phyloP scores from a whole-genome alignment of 768 basidiomycete genomes.

The Agaricus bisporus region DNA sequence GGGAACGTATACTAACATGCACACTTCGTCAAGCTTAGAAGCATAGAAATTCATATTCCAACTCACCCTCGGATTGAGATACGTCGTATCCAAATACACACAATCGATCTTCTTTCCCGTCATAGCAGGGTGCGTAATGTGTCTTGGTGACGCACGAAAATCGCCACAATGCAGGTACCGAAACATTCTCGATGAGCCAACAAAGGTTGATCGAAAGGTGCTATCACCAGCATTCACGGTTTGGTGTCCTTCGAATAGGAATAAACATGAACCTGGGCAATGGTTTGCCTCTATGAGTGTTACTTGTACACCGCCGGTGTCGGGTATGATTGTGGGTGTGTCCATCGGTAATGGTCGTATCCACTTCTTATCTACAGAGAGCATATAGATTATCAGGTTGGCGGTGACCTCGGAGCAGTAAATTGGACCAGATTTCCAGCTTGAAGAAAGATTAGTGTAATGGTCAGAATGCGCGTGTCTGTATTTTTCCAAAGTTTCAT shows the following conservation, averaged over 20 bases:
- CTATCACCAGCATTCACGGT: constrained; percentile 88
- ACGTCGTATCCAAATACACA: constrained; percentile 95
- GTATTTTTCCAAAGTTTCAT: background rate
- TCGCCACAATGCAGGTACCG: constrained; percentile 96
- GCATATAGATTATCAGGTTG: constrained; percentile 87
- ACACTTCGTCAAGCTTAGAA: too few species aligned
- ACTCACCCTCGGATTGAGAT: constrained; percentile 75
- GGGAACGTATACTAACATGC: constrained; percentile 81
- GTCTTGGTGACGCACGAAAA: constrained; percentile 84
- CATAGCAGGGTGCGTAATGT: constrained; percentile 80
- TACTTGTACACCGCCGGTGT: constrained; percentile 81
- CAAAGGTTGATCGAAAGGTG: constrained; percentile 57
- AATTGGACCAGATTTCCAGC: constrained; percentile 88
- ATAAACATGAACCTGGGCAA: constrained; percentile 93
- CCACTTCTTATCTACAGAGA: constrained; percentile 85
- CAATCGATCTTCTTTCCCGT: constrained; percentile 78
- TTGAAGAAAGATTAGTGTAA: constrained; percentile 85
- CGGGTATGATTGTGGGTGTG: constrained; percentile 63
- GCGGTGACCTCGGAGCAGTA: constrained; percentile 95
- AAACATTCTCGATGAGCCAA: constrained; percentile 67
- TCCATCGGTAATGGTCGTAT: constrained; percentile 85
- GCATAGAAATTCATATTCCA: too few species aligned
- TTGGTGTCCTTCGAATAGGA: constrained; percentile 89
- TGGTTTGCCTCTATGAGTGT: constrained; percentile 98
- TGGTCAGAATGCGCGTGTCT: constrained; percentile 98